Base-by-base conservation (phyloP, 805 yeast genomes). In the Myxozyma mucilagina region DNA sequence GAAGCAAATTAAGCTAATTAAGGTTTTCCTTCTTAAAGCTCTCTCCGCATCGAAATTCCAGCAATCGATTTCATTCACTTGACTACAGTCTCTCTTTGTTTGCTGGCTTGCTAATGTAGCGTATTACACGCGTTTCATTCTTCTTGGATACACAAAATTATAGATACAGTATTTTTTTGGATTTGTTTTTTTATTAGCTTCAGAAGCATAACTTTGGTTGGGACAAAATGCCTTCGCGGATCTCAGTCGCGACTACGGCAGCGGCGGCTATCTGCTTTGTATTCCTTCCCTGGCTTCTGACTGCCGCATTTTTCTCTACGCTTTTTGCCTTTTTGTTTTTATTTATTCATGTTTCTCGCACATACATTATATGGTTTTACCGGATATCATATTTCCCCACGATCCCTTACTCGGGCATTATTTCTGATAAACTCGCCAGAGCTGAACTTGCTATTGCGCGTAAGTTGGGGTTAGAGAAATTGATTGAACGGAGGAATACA, bases 261-360 rank as follows among this genome's bases (percentile, higher is more conserved):
- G 16, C 43, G 31, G 54, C 54, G 10, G 24, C 31, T 7, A 5
- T 49, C 49, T 14, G 50, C 11, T 39, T 58, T 13, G 42, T 52
- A 14, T 9, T 53, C 29, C 45, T 53, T 3, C 61, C 61, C 10
- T 41, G 53, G 41, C 53, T 58, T n/a, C 39, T 50, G 13, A n/a
- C 47, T 20, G 47, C 58, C 32, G 61, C 61, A 3, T 6, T 58
- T n/a, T n/a, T 58, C 14, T 53, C 61, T n/a, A 53, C 56, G 10
- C 11, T 31, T 2, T 8, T 38, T 14, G 57, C 55, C n/a, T 14
- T 24, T 36, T 24, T 31, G 1, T 36, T 53, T n/a, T 42, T 58
- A 4, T 45, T 39, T 11, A 34, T 34, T 16, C 50, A 58, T 49
- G 58, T 38, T 16, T 7, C 39, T n/a, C 36, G 35, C 2, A 43